Evolutionary conservation across 805 yeast genomes (phyloP).

Genomic region (Suhomyces sp.): DNA sequence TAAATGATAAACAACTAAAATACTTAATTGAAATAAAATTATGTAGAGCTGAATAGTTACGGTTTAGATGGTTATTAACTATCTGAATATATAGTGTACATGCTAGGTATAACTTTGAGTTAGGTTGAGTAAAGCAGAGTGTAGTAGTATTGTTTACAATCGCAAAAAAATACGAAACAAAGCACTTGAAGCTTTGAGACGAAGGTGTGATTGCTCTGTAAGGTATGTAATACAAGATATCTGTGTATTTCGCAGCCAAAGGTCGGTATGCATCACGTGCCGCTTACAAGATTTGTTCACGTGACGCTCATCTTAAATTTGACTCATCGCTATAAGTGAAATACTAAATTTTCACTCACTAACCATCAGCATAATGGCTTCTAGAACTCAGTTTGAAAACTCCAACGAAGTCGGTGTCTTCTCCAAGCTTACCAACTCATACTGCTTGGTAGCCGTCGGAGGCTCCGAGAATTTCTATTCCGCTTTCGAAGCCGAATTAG

Average conservation of each 20-base stretch:
- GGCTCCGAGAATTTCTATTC: slow-evolving; percentile 84
- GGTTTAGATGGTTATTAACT: too few relatives aligned
- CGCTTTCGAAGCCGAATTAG: slow-evolving; percentile 96
- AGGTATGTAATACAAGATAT: too few relatives aligned
- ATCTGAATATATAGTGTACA: too few relatives aligned
- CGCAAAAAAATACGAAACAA: too few relatives aligned
- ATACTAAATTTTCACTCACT: not conserved
- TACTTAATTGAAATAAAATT: too few relatives aligned
- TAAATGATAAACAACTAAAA: not conserved
- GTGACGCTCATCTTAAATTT: not conserved
- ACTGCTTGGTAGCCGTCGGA: slow-evolving; percentile 94
- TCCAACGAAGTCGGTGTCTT: slow-evolving; percentile 80
- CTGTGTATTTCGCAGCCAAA: too few relatives aligned
- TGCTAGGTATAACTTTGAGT: too few relatives aligned
- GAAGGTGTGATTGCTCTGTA: too few relatives aligned
- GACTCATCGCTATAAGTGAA: slow-evolving; percentile 6
- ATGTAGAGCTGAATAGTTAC: too few relatives aligned
- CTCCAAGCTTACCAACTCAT: slow-evolving; percentile 91
- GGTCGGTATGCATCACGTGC: not conserved
- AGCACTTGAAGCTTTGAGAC: too few relatives aligned
- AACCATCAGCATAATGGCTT: slow-evolving; percentile 32
- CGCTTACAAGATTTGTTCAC: not conserved
- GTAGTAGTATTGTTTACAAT: too few relatives aligned
- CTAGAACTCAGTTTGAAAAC: slow-evolving; percentile 49
- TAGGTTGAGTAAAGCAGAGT: too few relatives aligned